Evolutionary conservation across 164 flowering plant species (phyloP).

Genomic region (Liquidambar formosana): DNA sequence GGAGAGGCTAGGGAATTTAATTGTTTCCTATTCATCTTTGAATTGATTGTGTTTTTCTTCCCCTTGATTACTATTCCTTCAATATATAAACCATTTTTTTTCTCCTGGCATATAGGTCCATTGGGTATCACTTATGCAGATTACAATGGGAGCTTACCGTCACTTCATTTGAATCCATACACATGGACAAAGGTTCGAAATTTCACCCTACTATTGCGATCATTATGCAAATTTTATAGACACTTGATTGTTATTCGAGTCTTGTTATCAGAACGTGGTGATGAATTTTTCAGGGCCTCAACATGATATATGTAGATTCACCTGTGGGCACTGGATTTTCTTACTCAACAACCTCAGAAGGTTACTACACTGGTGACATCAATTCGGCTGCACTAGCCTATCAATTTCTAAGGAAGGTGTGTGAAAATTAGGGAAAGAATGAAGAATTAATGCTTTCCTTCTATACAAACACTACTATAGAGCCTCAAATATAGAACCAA

Average conservation of each 20-base stretch:
- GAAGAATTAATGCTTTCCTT: too few species aligned
- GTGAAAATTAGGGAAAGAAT: neutral
- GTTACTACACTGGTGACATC: slow-evolving; percentile 9
- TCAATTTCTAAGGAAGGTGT: slow-evolving; percentile 17
- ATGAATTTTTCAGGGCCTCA: slow-evolving; percentile 2
- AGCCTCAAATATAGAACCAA: too few species aligned
- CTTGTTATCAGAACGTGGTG: neutral
- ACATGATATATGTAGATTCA: slow-evolving; percentile 22
- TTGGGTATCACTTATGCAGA: slow-evolving; percentile 6
- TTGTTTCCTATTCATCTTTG: too few species aligned
- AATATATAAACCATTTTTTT: too few species aligned
- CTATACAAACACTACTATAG: too few species aligned
- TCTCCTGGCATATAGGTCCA: slow-evolving; percentile 9
- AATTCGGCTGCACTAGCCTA: slow-evolving; percentile 4
- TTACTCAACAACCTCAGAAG: too few species aligned
- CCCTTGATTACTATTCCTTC: too few species aligned
- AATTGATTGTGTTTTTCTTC: too few species aligned
- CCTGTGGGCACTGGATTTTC: too few species aligned
- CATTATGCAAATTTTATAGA: too few species aligned
- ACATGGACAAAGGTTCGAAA: slow-evolving; percentile 19
- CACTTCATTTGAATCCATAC: slow-evolving; percentile 7
- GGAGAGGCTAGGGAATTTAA: too few species aligned
- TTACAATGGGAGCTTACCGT: slow-evolving; percentile 15
- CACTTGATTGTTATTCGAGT: too few species aligned
- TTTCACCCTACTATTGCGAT: neutral